Base-by-base conservation (phyloP, 495 filamentous ascomycete species). In the Aspergillus homomorphus region DNA sequence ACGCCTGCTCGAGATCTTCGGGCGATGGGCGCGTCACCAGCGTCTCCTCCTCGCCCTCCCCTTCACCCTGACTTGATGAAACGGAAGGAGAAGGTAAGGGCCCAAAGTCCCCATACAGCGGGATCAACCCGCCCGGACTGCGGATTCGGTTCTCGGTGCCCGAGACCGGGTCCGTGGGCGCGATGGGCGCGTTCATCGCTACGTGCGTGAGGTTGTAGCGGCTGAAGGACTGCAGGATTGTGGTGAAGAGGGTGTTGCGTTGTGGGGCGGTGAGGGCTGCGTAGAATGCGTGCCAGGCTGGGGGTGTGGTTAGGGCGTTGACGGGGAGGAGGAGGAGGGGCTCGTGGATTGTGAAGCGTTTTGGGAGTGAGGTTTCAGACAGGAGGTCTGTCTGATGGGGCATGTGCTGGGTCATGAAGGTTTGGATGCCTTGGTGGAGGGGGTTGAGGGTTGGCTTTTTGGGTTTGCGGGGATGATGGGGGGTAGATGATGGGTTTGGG, bases 171-270 rank as follows among this genome's bases (percentile, higher is more conserved):
- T 67, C 62, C 16, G 52, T 64, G 19, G 58, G 53, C 62, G 69
- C n/a, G 22, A 95, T 92, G 0, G 86, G 87, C 33, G 84, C 82
- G 65, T 90, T 92, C 44, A 89, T 72, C 15, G 89, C 89, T 10
- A 92, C 74, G 62, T 91, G 87, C 0, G 88, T 90, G 7, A 87
- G 73, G 28, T 69, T 65, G 50, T 59, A 45, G n/a, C 55, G 53
- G 8, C 68, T 71, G 24, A 82, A 74, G 0, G 79, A 66, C 6
- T 58, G 60, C 16, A 73, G 75, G 0, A 87, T 76, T 2, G 81
- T 74, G 5, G 64, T 60, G 22, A 76, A 77, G 3, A 95, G 74
- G 43, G 76, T 71, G 18, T 68, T 33, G 1, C 85, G 73, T 2
- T 69, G 48, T 1, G 64, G 15, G 1, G 48, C n/a, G 43, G 52